Percentiles rank a stretch among this genome's conserved stretches.
Evolutionary conservation across 176 grass and related monocot species (phyloP).

Genomic region (Melocanna baccifera): DNA sequence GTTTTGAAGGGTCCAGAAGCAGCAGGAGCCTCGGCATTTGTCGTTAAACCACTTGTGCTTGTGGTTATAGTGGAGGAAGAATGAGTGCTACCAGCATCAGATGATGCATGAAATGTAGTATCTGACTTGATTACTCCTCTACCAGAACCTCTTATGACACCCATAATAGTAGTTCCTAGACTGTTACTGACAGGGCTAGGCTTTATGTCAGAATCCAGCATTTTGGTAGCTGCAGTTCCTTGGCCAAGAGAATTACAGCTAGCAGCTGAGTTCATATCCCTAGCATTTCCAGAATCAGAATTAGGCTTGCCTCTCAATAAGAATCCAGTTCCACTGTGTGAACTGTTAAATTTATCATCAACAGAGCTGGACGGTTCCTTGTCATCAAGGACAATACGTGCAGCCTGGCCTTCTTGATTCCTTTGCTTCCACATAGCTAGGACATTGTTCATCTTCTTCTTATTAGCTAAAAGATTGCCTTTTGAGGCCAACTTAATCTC

Average conservation of each 20-base stretch:
- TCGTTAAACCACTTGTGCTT: conserved; percentile 20
- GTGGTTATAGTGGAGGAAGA: conserved; percentile 23
- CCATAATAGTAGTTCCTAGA: conserved; percentile 69
- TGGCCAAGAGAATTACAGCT: conserved; percentile 48
- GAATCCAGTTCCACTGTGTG: conserved; percentile 37
- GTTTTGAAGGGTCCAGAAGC: conserved; percentile 65
- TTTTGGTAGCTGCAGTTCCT: conserved; percentile 37
- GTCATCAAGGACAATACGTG: conserved; percentile 49
- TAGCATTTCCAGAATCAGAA: conserved; percentile 54
- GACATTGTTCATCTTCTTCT: conserved; percentile 99
- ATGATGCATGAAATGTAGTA: conserved; percentile 44
- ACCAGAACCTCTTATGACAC: conserved; percentile 78
- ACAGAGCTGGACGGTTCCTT: conserved; percentile 48
- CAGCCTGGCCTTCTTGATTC: conserved; percentile 82
- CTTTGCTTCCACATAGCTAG: conserved; percentile 98
- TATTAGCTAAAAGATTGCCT: conserved; percentile 80
- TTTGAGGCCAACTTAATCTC: conserved; percentile 91
- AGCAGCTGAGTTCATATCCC: conserved; percentile 25
- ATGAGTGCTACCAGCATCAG: conserved; percentile 25
- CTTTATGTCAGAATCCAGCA: conserved; percentile 60
- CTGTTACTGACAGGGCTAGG: conserved; percentile 57
- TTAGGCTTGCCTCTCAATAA: conserved; percentile 51
- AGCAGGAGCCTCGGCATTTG: conserved; percentile 31
- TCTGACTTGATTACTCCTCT: conserved; percentile 78
- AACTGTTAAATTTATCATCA: conserved; percentile 47